Evolutionary conservation across 345 rosid species (phyloP).

Genomic region (Eucalyptus sideroxylon): DNA sequence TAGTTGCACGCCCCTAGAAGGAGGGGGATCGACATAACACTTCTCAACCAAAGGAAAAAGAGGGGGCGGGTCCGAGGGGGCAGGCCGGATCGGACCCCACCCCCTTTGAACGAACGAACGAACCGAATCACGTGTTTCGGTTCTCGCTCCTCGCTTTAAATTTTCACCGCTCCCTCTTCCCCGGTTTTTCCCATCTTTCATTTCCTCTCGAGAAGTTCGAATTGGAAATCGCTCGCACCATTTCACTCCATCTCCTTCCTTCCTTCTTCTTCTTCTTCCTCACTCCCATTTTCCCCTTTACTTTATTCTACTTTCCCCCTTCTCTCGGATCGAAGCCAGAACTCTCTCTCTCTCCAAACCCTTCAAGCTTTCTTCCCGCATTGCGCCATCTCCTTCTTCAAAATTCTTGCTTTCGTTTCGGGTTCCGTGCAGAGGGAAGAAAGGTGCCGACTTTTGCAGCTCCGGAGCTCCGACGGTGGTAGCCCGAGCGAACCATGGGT

Average conservation of each 20-base stretch:
- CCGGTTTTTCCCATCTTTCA: not conserved
- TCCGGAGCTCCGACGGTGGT: not conserved
- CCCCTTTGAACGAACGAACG: not conserved
- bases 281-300: not conserved
- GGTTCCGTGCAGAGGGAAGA: not conserved
- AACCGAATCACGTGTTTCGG: not conserved
- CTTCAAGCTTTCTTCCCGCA: not conserved
- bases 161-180: not conserved
- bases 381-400: not conserved
- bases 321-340: not conserved
- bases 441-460: not conserved
- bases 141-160: not conserved
- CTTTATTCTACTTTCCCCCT: not conserved
- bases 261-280: not conserved
- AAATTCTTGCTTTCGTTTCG: not conserved
- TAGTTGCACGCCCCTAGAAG: not conserved
- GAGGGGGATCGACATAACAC: not conserved
- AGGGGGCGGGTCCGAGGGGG: too few relatives aligned
- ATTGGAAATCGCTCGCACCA: not conserved
- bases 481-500: slow-evolving; percentile 32
- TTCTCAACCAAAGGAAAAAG: not conserved
- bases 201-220: not conserved
- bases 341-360: not conserved
- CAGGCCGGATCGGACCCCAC: not conserved
- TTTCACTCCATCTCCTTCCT: not conserved